phyloP scores from a whole-genome alignment of 2,329 filamentous ascomycete species.

The Chrysoporthe puriensis region DNA sequence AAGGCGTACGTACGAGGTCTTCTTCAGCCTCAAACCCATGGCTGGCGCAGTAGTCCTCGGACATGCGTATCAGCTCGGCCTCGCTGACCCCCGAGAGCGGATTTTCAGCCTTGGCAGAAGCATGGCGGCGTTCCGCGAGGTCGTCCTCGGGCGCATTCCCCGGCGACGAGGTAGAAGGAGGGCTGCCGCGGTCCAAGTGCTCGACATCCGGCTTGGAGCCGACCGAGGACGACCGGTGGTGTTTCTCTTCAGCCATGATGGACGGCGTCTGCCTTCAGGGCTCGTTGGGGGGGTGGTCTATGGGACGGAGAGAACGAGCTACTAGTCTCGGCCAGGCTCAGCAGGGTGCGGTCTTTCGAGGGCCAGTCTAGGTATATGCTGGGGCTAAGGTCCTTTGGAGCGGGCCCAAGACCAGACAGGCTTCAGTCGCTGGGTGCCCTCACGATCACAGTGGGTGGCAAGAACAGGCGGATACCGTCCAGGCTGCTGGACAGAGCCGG shows the following conservation, averaged over 20 bases:
- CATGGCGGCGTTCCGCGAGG: slow-evolving; percentile 38
- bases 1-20: slow-evolving; percentile 43
- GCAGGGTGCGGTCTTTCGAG: background rate
- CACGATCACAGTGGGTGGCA: background rate
- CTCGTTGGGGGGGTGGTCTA: background rate
- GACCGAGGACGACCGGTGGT: slow-evolving; percentile 31
- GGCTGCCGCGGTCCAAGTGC: slow-evolving; percentile 27
- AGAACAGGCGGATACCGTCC: background rate
- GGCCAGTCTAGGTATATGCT: background rate
- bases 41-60: slow-evolving; percentile 59
- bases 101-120: slow-evolving; percentile 44
- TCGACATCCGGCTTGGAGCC: slow-evolving; percentile 36
- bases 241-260: slow-evolving; percentile 32
- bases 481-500: background rate
- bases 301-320: background rate
- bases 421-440: background rate
- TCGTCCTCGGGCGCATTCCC: slow-evolving; percentile 30
- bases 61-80: slow-evolving; percentile 57
- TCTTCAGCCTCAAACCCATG: slow-evolving; percentile 58
- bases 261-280: background rate
- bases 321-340: no score
- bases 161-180: background rate
- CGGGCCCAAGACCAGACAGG: background rate
- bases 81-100: slow-evolving; percentile 45
- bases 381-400: background rate